Evolutionary conservation across 2,329 filamentous ascomycete genomes (phyloP).

Genomic region (Sarocladium oryzae): DNA sequence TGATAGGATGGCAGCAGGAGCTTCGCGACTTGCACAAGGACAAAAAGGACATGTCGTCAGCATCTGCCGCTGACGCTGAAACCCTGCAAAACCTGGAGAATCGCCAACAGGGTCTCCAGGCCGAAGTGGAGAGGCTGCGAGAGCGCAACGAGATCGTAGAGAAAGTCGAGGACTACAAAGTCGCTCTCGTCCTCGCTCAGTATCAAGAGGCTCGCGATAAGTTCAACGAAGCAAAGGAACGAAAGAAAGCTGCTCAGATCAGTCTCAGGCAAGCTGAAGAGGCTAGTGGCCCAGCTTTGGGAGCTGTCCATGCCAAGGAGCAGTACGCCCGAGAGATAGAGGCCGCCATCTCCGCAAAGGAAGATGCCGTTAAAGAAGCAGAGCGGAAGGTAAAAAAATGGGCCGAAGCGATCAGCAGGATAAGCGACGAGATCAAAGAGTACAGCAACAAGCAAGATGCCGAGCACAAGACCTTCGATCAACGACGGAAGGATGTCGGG

Average conservation of each 20-base stretch:
- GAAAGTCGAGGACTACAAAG: slow-evolving; percentile 58
- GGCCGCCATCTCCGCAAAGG: slow-evolving; percentile 47
- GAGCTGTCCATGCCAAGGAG: slow-evolving; percentile 63
- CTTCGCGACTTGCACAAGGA: slow-evolving; percentile 65
- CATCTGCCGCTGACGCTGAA: slow-evolving; percentile 53
- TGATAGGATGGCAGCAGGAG: slow-evolving; percentile 70
- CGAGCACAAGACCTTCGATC: slow-evolving; percentile 41
- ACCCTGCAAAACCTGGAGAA: slow-evolving; percentile 60
- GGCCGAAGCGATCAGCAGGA: slow-evolving; percentile 28
- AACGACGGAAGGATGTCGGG: slow-evolving; percentile 45
- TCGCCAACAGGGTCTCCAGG: slow-evolving; percentile 67
- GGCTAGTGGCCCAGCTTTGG: slow-evolving; percentile 57
- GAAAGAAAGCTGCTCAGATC: slow-evolving; percentile 45
- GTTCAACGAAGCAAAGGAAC: slow-evolving; percentile 46
- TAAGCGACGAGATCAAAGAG: slow-evolving; percentile 34
- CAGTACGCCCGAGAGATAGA: slow-evolving; percentile 56
- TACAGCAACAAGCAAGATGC: slow-evolving; percentile 39
- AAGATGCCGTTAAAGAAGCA: slow-evolving; percentile 43
- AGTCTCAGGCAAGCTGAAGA: slow-evolving; percentile 55
- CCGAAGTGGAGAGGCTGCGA: slow-evolving; percentile 75
- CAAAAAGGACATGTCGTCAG: slow-evolving; percentile 56
- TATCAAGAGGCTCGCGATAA: slow-evolving; percentile 51
- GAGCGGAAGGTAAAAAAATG: slow-evolving; percentile 46
- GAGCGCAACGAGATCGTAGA: slow-evolving; percentile 65
- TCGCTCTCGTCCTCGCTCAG: slow-evolving; percentile 57